phyloP scores from a whole-genome alignment of 805 yeast species.

The Saccharomyces paradoxus region DNA sequence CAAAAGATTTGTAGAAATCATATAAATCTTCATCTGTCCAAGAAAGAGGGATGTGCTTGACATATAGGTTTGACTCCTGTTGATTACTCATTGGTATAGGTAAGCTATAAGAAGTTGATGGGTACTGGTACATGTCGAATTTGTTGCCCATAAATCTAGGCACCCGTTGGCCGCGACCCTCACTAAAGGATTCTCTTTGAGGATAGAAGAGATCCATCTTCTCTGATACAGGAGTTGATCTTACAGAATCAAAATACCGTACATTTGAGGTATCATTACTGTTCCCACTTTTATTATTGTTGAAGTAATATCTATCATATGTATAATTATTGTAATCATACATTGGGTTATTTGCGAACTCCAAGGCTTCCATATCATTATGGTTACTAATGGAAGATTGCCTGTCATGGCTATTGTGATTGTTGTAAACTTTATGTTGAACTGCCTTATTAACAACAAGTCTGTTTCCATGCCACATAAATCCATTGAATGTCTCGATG shows the following conservation, averaged over 20 bases:
- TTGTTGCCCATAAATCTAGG: neutral
- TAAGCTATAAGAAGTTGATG: constrained; percentile 7
- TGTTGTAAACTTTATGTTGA: constrained; percentile 22
- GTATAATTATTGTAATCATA: neutral
- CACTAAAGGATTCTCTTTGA: neutral
- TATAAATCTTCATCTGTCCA: constrained; percentile 48
- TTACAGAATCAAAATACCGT: neutral
- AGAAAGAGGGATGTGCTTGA: constrained; percentile 50
- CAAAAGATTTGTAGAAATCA: constrained; percentile 38
- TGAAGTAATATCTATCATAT: constrained; percentile 8
- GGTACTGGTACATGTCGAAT: neutral
- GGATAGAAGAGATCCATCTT: neutral
- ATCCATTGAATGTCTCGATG: constrained; percentile 41
- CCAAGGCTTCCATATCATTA: neutral
- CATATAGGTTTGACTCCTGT: constrained; percentile 68
- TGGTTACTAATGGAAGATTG: neutral
- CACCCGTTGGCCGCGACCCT: neutral
- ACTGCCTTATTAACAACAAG: constrained; percentile 33
- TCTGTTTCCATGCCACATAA: constrained; percentile 28
- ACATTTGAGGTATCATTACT: neutral
- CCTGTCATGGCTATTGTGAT: neutral
- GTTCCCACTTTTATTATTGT: neutral
- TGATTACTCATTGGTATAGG: constrained; percentile 35
- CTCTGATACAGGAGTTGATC: neutral
- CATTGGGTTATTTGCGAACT: neutral